Evolutionary conservation across 768 basidiomycete genomes (phyloP).

Genomic region (Phanerodontia chrysosporium): DNA sequence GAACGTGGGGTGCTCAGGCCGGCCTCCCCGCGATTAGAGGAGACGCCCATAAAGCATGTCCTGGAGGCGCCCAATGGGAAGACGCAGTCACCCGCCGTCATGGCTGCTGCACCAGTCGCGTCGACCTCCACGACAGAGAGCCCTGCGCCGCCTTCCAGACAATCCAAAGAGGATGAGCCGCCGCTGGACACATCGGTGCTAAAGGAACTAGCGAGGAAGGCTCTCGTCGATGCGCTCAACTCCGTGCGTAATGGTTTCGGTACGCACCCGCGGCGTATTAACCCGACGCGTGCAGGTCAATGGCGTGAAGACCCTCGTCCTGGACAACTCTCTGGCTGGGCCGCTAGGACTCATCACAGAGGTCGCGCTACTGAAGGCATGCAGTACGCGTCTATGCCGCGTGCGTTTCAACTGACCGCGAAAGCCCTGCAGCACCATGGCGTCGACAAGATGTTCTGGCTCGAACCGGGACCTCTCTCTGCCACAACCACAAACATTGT

Average conservation of each 20-base stretch:
- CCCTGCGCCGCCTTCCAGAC: constrained; percentile 25
- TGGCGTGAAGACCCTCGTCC: constrained; percentile 94
- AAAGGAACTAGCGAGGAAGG: constrained; percentile 75
- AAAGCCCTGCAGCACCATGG: constrained; percentile 79
- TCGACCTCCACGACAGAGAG: constrained; percentile 32
- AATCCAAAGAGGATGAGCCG: constrained; percentile 33
- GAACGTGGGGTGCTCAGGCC: neutral
- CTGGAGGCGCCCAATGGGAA: neutral
- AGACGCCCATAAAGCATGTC: neutral
- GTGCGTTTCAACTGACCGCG: neutral
- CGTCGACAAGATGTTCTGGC: constrained; percentile 99
- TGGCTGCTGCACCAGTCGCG: constrained; percentile 18
- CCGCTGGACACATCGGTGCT: constrained; percentile 58
- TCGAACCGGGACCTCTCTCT: constrained; percentile 82
- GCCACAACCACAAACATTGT: constrained; percentile 86
- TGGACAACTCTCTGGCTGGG: constrained; percentile 83
- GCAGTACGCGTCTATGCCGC: constrained; percentile 3
- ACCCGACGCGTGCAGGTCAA: constrained; percentile 52
- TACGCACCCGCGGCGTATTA: neutral
- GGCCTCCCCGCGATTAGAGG: neutral
- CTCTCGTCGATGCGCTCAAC: constrained; percentile 82
- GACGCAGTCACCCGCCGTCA: constrained; percentile 2
- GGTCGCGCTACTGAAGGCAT: constrained; percentile 86
- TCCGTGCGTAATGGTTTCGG: constrained; percentile 41
- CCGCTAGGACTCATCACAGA: constrained; percentile 95